phyloP scores from a whole-genome alignment of 768 basidiomycete genomes.

The Cystobasidium onofrii region DNA sequence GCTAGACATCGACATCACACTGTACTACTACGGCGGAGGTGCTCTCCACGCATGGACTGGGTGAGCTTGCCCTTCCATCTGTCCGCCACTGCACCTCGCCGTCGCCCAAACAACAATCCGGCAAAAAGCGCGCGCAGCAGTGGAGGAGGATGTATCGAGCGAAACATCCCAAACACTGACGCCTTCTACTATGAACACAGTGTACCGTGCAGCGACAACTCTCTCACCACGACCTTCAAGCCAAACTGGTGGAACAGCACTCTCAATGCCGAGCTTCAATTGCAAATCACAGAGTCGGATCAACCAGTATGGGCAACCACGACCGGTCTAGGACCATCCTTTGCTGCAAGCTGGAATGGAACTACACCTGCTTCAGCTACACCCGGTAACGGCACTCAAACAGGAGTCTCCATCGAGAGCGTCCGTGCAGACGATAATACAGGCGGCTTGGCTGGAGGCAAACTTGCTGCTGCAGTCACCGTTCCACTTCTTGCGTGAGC shows the following conservation, averaged over 20 bases:
- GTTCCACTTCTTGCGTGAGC: conserved; percentile 29
- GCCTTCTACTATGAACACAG: not conserved
- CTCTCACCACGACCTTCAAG: conserved; percentile 8
- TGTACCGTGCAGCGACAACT: conserved; percentile 19
- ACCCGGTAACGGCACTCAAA: conserved; percentile 2
- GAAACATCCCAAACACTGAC: not conserved
- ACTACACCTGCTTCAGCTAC: conserved; percentile 13
- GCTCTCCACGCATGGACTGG: conserved; percentile 16
- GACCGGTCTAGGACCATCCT: conserved; percentile 25
- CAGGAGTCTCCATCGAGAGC: conserved; percentile 2
- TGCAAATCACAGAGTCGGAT: conserved; percentile 26
- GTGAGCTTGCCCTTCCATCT: not conserved
- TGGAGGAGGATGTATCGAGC: no score
- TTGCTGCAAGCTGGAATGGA: conserved; percentile 31
- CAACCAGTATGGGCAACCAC: conserved; percentile 31
- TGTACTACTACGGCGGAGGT: conserved; percentile 19
- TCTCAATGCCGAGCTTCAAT: not conserved
- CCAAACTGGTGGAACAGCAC: conserved; percentile 30
- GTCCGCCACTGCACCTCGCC: no score
- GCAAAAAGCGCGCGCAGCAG: not conserved
- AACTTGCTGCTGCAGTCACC: conserved; percentile 31
- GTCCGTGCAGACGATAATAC: not conserved
- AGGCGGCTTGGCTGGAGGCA: conserved; percentile 10
- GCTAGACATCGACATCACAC: conserved; percentile 25
- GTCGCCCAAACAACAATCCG: no score